Percentiles rank a stretch among this genome's conserved stretches.
phyloP scores from a whole-genome alignment of 345 rosid genomes.

The Salix purpurea region DNA sequence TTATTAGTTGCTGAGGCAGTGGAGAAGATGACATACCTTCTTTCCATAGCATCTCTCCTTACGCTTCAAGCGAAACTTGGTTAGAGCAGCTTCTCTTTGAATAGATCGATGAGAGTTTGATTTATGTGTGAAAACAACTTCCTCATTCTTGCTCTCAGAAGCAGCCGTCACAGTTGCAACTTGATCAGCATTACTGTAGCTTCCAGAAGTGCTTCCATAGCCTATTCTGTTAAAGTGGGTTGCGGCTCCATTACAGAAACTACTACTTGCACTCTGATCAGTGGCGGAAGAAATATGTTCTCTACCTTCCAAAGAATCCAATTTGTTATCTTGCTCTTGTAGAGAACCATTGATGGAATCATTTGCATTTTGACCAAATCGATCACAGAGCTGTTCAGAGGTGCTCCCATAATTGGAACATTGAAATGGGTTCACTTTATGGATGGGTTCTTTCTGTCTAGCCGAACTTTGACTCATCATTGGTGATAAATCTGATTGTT shows the following conservation, averaged over 20 bases:
- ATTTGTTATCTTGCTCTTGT: slow-evolving; percentile 30
- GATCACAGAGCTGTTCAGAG: slow-evolving; percentile 36
- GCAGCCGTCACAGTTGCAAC: slow-evolving; percentile 28
- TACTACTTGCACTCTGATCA: slow-evolving; percentile 61
- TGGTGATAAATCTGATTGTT: slow-evolving; percentile 40
- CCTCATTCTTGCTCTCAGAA: slow-evolving; percentile 52
- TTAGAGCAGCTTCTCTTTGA: slow-evolving; percentile 86
- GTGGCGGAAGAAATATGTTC: slow-evolving; percentile 47
- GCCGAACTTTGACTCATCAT: slow-evolving; percentile 51
- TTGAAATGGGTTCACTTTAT: slow-evolving; percentile 34
- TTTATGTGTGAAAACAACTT: slow-evolving; percentile 23
- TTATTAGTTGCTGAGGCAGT: not conserved
- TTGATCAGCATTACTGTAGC: slow-evolving; percentile 49
- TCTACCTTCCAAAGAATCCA: slow-evolving; percentile 45
- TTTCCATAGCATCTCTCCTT: slow-evolving; percentile 92
- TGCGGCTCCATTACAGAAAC: slow-evolving; percentile 52
- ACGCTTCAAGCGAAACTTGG: slow-evolving; percentile 83
- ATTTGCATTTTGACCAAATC: slow-evolving; percentile 33
- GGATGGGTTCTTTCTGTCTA: slow-evolving; percentile 47
- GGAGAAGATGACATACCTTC: slow-evolving; percentile 46
- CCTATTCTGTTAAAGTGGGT: slow-evolving; percentile 36
- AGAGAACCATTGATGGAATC: slow-evolving; percentile 28
- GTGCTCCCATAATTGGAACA: slow-evolving; percentile 35
- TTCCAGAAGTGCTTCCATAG: slow-evolving; percentile 47
- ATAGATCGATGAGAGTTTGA: slow-evolving; percentile 45